Evolutionary conservation across 176 grass and related monocot genomes (phyloP).

Genomic region (Lolium multiflorum): DNA sequence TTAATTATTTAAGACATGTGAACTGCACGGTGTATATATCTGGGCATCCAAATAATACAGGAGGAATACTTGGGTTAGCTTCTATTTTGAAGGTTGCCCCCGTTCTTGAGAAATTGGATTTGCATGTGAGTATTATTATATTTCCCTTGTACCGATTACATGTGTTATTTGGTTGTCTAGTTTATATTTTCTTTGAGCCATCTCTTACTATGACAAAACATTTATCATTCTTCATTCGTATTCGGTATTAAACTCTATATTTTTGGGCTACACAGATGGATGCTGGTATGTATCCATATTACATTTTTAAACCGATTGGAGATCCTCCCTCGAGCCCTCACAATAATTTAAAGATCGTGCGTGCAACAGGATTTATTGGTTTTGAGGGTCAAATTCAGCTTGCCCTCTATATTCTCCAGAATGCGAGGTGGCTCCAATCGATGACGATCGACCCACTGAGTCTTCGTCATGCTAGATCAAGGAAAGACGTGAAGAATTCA

Average conservation of each 20-base stretch:
- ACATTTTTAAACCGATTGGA: neutral
- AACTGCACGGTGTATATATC: neutral
- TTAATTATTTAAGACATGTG: neutral
- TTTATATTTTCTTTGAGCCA: neutral
- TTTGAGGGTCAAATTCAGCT: slow-evolving; percentile 7
- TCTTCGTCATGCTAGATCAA: neutral
- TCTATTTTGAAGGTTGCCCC: neutral
- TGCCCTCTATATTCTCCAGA: neutral
- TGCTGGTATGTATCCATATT: neutral
- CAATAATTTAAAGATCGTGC: slow-evolving; percentile 21
- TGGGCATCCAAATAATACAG: neutral
- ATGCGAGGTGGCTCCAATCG: neutral
- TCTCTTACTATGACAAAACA: neutral
- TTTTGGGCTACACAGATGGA: neutral
- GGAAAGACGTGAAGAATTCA: neutral
- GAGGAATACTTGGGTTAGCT: neutral
- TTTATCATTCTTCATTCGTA: too few relatives aligned
- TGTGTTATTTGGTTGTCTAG: neutral
- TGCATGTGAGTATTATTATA: slow-evolving; percentile 10
- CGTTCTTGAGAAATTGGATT: slow-evolving; percentile 13
- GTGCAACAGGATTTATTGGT: neutral
- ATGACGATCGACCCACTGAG: neutral
- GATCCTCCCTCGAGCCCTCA: neutral
- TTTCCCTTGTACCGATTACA: neutral
- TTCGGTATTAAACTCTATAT: neutral